These are phyloP conservation scores for Hysterium pulicare DNA, from an alignment of 2,329 filamentous ascomycete species.

Conservation along the genomic window DNA sequence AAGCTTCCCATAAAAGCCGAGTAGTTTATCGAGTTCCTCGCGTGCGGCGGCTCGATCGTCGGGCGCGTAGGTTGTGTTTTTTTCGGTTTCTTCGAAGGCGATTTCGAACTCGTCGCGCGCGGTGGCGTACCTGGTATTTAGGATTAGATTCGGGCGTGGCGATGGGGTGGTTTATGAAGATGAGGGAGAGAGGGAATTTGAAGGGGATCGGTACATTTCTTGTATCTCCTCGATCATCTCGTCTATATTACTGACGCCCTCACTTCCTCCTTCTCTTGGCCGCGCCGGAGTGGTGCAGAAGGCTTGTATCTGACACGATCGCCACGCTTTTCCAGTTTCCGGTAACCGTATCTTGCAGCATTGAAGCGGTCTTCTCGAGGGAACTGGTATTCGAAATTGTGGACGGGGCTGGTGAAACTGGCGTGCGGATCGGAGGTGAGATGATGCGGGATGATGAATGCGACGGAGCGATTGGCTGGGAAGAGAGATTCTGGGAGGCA, in stretches of 20 bases:
- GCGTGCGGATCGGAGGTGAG: background rate
- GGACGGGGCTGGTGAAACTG: background rate
- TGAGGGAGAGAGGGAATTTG: background rate
- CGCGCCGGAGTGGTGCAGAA: background rate
- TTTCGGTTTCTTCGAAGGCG: conserved; percentile 51
- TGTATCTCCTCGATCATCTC: conserved; percentile 31
- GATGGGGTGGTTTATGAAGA: background rate
- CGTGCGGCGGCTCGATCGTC: conserved; percentile 53
- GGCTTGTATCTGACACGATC: background rate
- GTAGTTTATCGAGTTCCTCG: conserved; percentile 50
- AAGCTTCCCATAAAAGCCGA: conserved; percentile 45
- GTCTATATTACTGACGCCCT: conserved; percentile 13
- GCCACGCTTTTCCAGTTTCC: background rate
- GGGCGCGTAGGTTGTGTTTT: conserved; percentile 54
- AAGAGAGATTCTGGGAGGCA: background rate
- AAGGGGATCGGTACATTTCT: too few species aligned
- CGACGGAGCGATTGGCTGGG: background rate
- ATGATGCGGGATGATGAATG: background rate
- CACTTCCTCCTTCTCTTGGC: background rate
- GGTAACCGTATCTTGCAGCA: background rate
- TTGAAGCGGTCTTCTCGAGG: background rate
- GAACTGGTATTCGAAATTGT: background rate
- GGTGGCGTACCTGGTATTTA: conserved; percentile 22
- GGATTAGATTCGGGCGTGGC: background rate
- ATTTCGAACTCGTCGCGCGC: conserved; percentile 48